Conservation (phyloP, 1,284 basidiomycete species). For the Moesziomyces globuligerus region DNA sequence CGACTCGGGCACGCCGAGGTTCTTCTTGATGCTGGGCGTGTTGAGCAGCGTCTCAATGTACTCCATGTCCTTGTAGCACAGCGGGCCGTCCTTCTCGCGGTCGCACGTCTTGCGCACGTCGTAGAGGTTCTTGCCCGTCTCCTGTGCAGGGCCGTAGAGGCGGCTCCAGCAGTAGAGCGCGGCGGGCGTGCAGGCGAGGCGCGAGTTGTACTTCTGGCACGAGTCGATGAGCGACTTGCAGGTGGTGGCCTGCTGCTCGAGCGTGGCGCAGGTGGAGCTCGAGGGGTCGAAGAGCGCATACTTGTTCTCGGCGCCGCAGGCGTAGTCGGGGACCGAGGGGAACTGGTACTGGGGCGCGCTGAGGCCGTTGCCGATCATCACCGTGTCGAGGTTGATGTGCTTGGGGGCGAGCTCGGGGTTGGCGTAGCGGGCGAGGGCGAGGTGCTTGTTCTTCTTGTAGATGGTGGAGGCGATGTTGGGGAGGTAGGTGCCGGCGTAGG, state of each 20-base stretch:
- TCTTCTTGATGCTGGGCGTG: constrained; percentile 74
- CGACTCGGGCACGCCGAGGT: constrained; percentile 76
- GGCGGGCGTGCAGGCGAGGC: constrained; percentile 72
- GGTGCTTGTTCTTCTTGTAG: constrained; percentile 63
- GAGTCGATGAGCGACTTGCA: constrained; percentile 74
- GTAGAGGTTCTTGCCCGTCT: constrained; percentile 73
- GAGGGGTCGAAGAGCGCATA: constrained; percentile 78
- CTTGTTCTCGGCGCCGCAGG: constrained; percentile 71
- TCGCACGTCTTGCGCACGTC: constrained; percentile 84
- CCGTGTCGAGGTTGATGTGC: constrained; percentile 61
- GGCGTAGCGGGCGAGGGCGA: constrained; percentile 36
- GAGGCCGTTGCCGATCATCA: constrained; percentile 67
- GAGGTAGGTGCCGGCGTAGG: constrained; percentile 74
- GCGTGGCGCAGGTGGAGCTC: constrained; percentile 75
- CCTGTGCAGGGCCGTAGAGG: constrained; percentile 71
- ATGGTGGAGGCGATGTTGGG: constrained; percentile 64
- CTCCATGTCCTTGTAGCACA: constrained; percentile 73
- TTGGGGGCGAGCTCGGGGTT: constrained; percentile 39
- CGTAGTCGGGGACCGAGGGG: constrained; percentile 77
- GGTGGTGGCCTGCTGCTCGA: constrained; percentile 76
- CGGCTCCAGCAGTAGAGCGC: constrained; percentile 69
- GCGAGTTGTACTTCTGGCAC: constrained; percentile 64
- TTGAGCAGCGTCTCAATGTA: constrained; percentile 68
- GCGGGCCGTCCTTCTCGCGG: constrained; percentile 74
- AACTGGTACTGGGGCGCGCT: constrained; percentile 67